These are phyloP conservation scores for Candida morakotiae DNA, from an alignment of 805 yeast genomes.

Conservation along the genomic window DNA sequence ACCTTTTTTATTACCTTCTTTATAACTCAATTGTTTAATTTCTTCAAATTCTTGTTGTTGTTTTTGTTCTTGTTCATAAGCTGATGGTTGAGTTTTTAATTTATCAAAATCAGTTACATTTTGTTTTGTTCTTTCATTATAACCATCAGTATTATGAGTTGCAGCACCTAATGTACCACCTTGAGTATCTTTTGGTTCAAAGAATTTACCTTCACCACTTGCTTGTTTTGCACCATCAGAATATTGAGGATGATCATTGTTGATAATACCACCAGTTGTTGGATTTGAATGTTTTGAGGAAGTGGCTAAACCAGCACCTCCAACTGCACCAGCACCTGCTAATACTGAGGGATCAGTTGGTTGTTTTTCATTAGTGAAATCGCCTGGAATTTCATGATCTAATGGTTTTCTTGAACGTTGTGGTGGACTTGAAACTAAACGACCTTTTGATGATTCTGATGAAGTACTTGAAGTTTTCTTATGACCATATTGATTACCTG, in stretches of 20 bases:
- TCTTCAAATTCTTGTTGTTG: slow-evolving; percentile 11
- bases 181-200: slow-evolving; percentile 34
- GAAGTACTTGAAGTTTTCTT: slow-evolving; percentile 1
- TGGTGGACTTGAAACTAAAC: slow-evolving; percentile 28
- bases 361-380: slow-evolving; percentile 28
- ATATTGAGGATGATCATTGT: slow-evolving; percentile 23
- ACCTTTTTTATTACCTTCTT: slow-evolving; percentile 8
- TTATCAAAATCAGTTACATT: slow-evolving; percentile 7
- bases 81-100: slow-evolving; percentile 3
- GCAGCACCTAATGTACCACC: slow-evolving; percentile 22
- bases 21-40: slow-evolving; percentile 13
- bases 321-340: background rate
- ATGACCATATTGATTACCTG: background rate
- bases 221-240: slow-evolving; percentile 24
- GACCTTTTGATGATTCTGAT: slow-evolving; percentile 18
- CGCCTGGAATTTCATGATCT: slow-evolving; percentile 26
- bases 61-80: slow-evolving; percentile 6
- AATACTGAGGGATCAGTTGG: slow-evolving; percentile 24
- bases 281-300: background rate
- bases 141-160: slow-evolving; percentile 8
- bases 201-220: slow-evolving; percentile 29
- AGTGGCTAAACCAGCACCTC: background rate
- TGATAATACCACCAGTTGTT: slow-evolving; percentile 9
- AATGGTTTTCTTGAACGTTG: slow-evolving; percentile 17
- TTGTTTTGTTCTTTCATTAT: slow-evolving; percentile 23